Evolutionary conservation across 2,329 filamentous ascomycete species (phyloP).

Genomic region (Diaporthe aspalathi): DNA sequence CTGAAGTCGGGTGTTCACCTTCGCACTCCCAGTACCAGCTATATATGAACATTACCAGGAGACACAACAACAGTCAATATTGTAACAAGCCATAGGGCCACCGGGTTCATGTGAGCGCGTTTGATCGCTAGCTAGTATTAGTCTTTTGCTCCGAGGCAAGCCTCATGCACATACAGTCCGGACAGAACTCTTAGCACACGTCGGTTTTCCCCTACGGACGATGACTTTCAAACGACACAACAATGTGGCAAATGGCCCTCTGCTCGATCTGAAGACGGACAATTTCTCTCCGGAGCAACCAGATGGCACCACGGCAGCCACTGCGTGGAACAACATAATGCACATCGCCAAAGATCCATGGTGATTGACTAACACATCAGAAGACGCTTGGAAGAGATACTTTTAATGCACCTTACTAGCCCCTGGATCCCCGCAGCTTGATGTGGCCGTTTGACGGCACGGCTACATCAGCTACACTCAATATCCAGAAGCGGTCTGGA

Average conservation of each 20-base stretch:
- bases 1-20: background rate
- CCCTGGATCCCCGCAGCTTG: background rate
- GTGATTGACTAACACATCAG: background rate
- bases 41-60: background rate
- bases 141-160: background rate
- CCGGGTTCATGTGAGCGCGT: background rate
- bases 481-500: too few relatives aligned
- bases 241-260: background rate
- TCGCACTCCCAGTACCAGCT: background rate
- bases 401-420: background rate
- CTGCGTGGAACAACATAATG: background rate
- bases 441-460: too few relatives aligned
- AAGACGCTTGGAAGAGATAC: background rate
- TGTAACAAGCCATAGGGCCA: background rate
- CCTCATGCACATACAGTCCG: background rate
- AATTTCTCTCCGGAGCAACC: background rate
- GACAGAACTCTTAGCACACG: background rate
- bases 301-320: background rate
- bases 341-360: background rate
- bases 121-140: background rate
- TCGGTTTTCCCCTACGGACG: too few relatives aligned
- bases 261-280: background rate
- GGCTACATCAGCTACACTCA: too few relatives aligned
- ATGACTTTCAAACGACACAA: background rate
- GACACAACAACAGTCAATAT: background rate